Evolutionary conservation across 352 stramenopile species (phyloP), one percentile per base, ranked within the genome.

Genomic region (Phytophthora crassamura): DNA sequence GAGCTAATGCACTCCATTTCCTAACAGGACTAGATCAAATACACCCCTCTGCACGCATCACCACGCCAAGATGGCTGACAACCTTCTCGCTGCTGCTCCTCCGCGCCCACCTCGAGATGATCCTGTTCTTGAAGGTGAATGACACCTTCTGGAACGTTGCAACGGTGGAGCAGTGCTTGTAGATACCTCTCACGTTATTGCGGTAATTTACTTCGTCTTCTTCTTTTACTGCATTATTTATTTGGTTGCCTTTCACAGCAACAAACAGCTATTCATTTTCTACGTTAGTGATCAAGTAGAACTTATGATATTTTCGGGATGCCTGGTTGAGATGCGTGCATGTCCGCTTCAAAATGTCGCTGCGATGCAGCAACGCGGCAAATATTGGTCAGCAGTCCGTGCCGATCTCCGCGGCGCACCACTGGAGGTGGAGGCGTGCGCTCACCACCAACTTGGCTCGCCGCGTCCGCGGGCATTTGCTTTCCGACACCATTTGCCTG

Each of bases 261-360:
- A 25, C 22, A 25, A 25, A 25, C 22, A 25, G 3, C 22, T 25
- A 25, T 25, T 25, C 22, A 25, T 25, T 25, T 25, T 25, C 22
- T 25, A 25, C 22, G 22, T 25, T 25, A 25, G 22, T 25, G 22
- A 25, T 25, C 22, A n/a, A 25, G n/a, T n/a, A n/a, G n/a, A n/a
- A n/a, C n/a, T n/a, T 25, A 25, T 25, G 22, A 25, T 25, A 25
- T 25, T n/a, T n/a, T n/a, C n/a, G n/a, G n/a, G n/a, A n/a, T n/a
- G n/a, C n/a, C n/a, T n/a, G n/a, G n/a, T n/a, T n/a, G n/a, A n/a
- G n/a, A n/a, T n/a, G n/a, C n/a, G n/a, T n/a, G n/a, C n/a, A n/a
- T n/a, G n/a, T n/a, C n/a, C n/a, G n/a, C n/a, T n/a, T n/a, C n/a
- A 34, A 50, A 32, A 40, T 64, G 45, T 64, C 56, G 18, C 45